Evolutionary conservation across 345 rosid species (phyloP).

Genomic region (Odontarrhena argentea): DNA sequence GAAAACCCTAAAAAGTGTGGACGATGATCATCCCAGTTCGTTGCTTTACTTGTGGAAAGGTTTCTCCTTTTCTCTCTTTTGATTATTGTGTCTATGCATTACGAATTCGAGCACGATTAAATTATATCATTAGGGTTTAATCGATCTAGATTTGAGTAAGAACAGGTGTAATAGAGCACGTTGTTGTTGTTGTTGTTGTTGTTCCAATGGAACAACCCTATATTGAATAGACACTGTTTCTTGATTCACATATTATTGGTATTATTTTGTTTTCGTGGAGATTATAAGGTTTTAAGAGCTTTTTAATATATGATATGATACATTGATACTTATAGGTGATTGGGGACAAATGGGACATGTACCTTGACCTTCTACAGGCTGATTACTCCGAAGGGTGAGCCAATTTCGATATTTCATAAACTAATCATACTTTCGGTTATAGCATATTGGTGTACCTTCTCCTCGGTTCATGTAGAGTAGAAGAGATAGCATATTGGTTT

Average conservation of each 20-base stretch:
- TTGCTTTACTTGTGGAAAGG: constrained; percentile 30
- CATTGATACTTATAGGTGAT: constrained; percentile 19
- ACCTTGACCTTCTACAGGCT: constrained; percentile 37
- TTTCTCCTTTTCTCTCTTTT: neutral
- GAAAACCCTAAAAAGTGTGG: neutral
- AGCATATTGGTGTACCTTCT: no score
- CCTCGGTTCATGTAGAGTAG: neutral
- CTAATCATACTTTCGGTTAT: no score
- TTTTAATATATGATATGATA: neutral
- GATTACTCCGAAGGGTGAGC: constrained; percentile 39
- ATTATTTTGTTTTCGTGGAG: no score
- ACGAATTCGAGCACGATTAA: no score
- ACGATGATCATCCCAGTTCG: constrained; percentile 33
- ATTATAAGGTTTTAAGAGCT: neutral
- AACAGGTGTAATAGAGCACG: no score
- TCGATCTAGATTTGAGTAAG: neutral
- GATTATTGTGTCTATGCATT: neutral
- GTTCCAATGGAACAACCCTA: no score
- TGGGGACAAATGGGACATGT: constrained; percentile 33
- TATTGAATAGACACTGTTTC: no score
- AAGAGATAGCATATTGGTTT: neutral
- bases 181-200: no score
- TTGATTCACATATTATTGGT: no score
- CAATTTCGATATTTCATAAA: neutral
- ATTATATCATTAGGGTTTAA: neutral